Evolutionary conservation across 495 filamentous ascomycete genomes (phyloP).

Genomic region (Aspergillus biplanus): DNA sequence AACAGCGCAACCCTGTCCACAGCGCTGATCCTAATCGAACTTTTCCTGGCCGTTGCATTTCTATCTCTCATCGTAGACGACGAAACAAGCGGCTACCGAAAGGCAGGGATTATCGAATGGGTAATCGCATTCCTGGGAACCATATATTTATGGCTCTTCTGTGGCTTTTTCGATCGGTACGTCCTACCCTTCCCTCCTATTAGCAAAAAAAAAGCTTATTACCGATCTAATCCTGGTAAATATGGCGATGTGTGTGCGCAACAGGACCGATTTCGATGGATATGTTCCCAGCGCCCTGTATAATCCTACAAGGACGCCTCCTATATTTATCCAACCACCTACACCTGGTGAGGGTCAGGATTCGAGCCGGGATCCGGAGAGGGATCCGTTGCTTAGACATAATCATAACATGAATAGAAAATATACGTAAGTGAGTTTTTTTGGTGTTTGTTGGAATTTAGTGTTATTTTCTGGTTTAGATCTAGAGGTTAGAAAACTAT

Average conservation of each 20-base stretch:
- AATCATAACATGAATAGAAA: slow-evolving; percentile 6
- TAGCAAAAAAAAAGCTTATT: too few relatives aligned
- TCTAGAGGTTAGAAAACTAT: background rate
- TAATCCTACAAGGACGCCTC: background rate
- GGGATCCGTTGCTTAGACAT: slow-evolving; percentile 19
- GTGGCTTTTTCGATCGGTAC: slow-evolving; percentile 31
- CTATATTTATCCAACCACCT: background rate
- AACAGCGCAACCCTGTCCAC: slow-evolving; percentile 30
- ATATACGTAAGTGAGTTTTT: slow-evolving; percentile 13
- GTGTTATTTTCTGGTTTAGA: too few relatives aligned
- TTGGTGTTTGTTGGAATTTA: background rate
- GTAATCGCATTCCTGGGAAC: slow-evolving; percentile 31
- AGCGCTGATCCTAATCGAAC: slow-evolving; percentile 24
- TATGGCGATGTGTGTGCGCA: background rate
- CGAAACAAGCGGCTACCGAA: slow-evolving; percentile 18
- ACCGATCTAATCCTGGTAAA: background rate
- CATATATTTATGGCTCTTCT: slow-evolving; percentile 29
- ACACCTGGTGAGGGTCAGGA: background rate
- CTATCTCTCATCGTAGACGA: slow-evolving; percentile 23
- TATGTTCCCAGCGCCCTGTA: slow-evolving; percentile 22
- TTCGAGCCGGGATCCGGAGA: slow-evolving; percentile 18
- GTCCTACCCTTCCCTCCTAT: background rate
- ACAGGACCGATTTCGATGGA: slow-evolving; percentile 22
- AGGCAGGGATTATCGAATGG: slow-evolving; percentile 29
- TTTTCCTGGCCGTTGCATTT: slow-evolving; percentile 26